Percentiles rank a stretch among this genome's conserved stretches.
Conservation (phyloP, 805 yeast genomes). For the Candida lessepsii region DNA sequence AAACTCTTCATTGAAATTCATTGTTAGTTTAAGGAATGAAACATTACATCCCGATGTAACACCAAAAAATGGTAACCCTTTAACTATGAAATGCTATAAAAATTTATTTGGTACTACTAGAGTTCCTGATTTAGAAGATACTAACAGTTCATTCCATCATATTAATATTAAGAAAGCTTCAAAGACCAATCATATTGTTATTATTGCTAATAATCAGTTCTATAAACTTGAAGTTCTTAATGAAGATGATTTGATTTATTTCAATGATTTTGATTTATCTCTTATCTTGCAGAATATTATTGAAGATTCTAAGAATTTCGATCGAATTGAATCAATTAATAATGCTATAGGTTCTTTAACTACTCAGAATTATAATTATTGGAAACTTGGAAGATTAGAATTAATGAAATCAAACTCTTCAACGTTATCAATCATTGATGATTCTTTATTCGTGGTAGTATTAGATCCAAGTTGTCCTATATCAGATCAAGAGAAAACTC, state of each 20-base stretch:
- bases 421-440: slow-evolving; percentile 41
- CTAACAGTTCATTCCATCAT: slow-evolving; percentile 12
- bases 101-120: slow-evolving; percentile 72
- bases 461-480: slow-evolving; percentile 48
- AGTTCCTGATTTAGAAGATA: slow-evolving; percentile 29
- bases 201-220: slow-evolving; percentile 50
- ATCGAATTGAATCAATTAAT: slow-evolving; percentile 38
- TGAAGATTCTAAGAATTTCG: slow-evolving; percentile 32
- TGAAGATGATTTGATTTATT: slow-evolving; percentile 42
- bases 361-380: slow-evolving; percentile 49
- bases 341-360: slow-evolving; percentile 55
- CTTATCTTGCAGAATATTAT: slow-evolving; percentile 43
- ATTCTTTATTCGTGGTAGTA: slow-evolving; percentile 51
- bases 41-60: slow-evolving; percentile 57
- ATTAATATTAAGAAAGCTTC: slow-evolving; percentile 33
- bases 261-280: slow-evolving; percentile 51
- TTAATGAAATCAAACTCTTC: slow-evolving; percentile 38
- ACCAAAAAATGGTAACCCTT: slow-evolving; percentile 47
- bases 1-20: slow-evolving; percentile 65
- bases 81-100: slow-evolving; percentile 67
- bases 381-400: slow-evolving; percentile 48
- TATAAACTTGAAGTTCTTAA: slow-evolving; percentile 51
- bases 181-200: slow-evolving; percentile 47
- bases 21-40: slow-evolving; percentile 55
- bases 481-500: slow-evolving; percentile 48